These are phyloP conservation scores for Talaromyces sp. DNA, from an alignment of 2,329 filamentous ascomycete species.

Conservation along the genomic window DNA sequence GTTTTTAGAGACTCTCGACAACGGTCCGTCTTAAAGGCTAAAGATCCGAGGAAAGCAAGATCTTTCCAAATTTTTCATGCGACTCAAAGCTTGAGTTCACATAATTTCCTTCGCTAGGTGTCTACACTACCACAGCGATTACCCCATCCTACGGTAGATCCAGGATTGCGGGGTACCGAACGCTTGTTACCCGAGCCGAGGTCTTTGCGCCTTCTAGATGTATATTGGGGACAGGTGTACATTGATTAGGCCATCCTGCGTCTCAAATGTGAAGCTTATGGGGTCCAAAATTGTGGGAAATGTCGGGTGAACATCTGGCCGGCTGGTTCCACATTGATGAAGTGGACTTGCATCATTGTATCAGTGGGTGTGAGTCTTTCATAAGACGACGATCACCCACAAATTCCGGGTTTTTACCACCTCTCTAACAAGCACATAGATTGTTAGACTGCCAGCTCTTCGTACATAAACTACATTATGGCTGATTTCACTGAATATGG, in stretches of 20 bases:
- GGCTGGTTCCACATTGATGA: neutral
- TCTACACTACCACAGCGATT: too few species aligned
- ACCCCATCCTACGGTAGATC: neutral
- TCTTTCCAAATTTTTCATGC: too few species aligned
- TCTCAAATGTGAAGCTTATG: neutral
- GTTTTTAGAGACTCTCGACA: conserved; percentile 3
- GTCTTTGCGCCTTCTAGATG: neutral
- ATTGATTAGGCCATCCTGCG: neutral
- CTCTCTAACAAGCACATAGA: neutral
- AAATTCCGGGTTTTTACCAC: neutral
- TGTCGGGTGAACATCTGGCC: neutral
- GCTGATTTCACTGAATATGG: conserved; percentile 47
- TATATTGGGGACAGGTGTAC: neutral
- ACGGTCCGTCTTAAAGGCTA: neutral
- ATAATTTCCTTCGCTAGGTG: too few species aligned
- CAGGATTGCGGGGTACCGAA: conserved; percentile 7
- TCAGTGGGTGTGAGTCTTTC: neutral
- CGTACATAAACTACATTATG: conserved; percentile 21
- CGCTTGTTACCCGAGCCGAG: conserved; percentile 21
- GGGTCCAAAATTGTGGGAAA: neutral
- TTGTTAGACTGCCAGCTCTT: neutral
- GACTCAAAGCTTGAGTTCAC: too few species aligned
- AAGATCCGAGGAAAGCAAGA: too few species aligned
- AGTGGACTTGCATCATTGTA: neutral
- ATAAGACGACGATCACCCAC: neutral